Evolutionary conservation across 306 rosid species (phyloP).

Genomic region (Psophocarpus tetragonolobus): DNA sequence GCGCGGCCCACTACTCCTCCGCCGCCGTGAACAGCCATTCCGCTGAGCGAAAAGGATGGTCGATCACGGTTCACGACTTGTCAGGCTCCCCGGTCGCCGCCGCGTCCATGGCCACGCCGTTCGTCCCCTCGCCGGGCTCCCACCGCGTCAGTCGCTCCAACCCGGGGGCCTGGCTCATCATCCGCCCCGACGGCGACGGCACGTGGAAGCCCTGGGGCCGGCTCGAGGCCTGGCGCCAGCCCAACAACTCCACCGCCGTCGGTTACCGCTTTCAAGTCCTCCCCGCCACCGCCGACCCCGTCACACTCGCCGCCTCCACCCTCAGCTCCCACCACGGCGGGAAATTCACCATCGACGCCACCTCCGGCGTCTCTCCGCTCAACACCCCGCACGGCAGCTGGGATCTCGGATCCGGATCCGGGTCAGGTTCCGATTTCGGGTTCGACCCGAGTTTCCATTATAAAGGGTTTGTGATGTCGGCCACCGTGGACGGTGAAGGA

Average conservation of each 20-base stretch:
- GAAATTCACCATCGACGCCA: conserved; percentile 42
- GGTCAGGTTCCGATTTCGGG: conserved; percentile 37
- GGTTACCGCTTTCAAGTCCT: conserved; percentile 50
- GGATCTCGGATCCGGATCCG: conserved; percentile 45
- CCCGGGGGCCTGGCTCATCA: conserved; percentile 54
- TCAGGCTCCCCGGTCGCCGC: conserved; percentile 54
- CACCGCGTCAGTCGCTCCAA: conserved; percentile 51
- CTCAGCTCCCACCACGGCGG: conserved; percentile 45
- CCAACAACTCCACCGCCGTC: conserved; percentile 30
- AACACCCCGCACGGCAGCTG: conserved; percentile 43
- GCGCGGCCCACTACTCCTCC: conserved; percentile 22
- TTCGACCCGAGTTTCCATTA: conserved; percentile 24
- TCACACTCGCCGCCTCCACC: conserved; percentile 38
- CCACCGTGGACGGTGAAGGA: conserved; percentile 40
- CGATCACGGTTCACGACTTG: conserved; percentile 48
- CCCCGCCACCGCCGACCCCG: conserved; percentile 42
- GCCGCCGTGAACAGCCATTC: not conserved
- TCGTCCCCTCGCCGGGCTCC: conserved; percentile 52
- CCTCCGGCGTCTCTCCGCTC: conserved; percentile 42
- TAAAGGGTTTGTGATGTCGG: conserved; percentile 55
- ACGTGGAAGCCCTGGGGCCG: conserved; percentile 63
- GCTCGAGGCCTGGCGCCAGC: conserved; percentile 52
- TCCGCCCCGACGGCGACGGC: conserved; percentile 49
- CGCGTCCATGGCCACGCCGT: conserved; percentile 42
- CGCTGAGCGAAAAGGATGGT: conserved; percentile 52